A percentile compares a stretch with the other conserved stretches of the same genome.
Conservation (phyloP, 805 yeast species). For the Suhomyces pyralidae region DNA sequence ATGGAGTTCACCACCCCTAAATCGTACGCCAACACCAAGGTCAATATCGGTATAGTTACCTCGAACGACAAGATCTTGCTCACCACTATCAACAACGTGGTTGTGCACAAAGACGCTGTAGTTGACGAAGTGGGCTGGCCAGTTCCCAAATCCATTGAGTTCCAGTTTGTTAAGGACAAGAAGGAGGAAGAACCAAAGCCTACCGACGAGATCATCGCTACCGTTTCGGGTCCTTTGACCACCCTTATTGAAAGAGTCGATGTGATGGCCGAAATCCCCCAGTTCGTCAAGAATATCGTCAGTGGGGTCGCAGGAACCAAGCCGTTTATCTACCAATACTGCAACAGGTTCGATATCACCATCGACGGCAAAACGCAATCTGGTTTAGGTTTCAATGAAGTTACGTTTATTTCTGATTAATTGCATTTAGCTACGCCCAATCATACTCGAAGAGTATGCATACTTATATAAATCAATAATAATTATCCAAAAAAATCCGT, state of each 20-base stretch:
- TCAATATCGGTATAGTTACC: slow-evolving; percentile 73
- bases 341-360: slow-evolving; percentile 57
- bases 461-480: too few relatives aligned
- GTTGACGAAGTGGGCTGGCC: slow-evolving; percentile 90
- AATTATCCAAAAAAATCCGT: too few relatives aligned
- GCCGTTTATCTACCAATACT: slow-evolving; percentile 94
- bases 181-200: slow-evolving; percentile 44
- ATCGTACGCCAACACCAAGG: slow-evolving; percentile 80
- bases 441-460: too few relatives aligned
- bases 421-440: neutral
- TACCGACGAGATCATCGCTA: slow-evolving; percentile 42
- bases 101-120: slow-evolving; percentile 48
- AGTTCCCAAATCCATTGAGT: slow-evolving; percentile 67
- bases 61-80: slow-evolving; percentile 58
- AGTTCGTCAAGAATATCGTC: slow-evolving; percentile 87
- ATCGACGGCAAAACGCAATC: slow-evolving; percentile 44
- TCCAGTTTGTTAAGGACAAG: slow-evolving; percentile 51
- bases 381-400: slow-evolving; percentile 74
- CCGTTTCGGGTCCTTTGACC: slow-evolving; percentile 57
- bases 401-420: slow-evolving; percentile 65
- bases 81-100: slow-evolving; percentile 64
- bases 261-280: slow-evolving; percentile 96
- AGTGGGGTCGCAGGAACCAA: slow-evolving; percentile 93
- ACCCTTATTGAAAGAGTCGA: slow-evolving; percentile 85
- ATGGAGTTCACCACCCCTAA: slow-evolving; percentile 97